These are phyloP conservation scores for Vitis vinifera DNA, from an alignment of 164 flowering plant species.

Conservation along the genomic window DNA sequence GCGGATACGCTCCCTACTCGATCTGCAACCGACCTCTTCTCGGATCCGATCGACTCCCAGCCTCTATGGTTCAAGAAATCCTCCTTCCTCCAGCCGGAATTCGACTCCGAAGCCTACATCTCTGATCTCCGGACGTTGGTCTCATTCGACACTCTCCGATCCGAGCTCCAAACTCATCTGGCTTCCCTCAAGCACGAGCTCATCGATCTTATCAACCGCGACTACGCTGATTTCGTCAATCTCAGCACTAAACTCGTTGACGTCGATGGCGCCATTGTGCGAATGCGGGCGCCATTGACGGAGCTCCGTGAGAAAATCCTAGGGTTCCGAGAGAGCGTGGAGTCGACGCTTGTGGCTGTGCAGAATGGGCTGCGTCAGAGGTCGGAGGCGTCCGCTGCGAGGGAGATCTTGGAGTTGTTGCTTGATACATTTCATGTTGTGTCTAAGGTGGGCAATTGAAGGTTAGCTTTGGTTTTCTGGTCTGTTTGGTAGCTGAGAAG, in stretches of 20 bases:
- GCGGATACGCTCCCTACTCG: slow-evolving; percentile 34
- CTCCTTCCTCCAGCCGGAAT: slow-evolving; percentile 56
- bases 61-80: slow-evolving; percentile 85
- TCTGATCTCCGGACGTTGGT: slow-evolving; percentile 94
- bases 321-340: slow-evolving; percentile 42
- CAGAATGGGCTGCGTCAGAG: slow-evolving; percentile 68
- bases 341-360: slow-evolving; percentile 43
- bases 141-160: slow-evolving; percentile 87
- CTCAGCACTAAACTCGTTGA: slow-evolving; percentile 94
- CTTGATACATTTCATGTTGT: slow-evolving; percentile 93
- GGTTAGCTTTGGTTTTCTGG: not conserved
- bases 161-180: slow-evolving; percentile 79
- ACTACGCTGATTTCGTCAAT: slow-evolving; percentile 87
- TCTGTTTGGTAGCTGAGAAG: slow-evolving; percentile 1
- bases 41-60: slow-evolving; percentile 72
- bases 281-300: slow-evolving; percentile 90
- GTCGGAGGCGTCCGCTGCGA: slow-evolving; percentile 65
- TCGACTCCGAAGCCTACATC: slow-evolving; percentile 84
- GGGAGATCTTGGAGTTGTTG: slow-evolving; percentile 81
- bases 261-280: slow-evolving; percentile 68
- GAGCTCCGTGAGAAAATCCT: slow-evolving; percentile 82
- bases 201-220: slow-evolving; percentile 89
- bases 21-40: slow-evolving; percentile 71
- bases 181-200: slow-evolving; percentile 82
- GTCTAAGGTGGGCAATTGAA: slow-evolving; percentile 63